Percentiles rank a stretch among this genome's conserved stretches.
These are phyloP conservation scores for Crithidia acanthocephali DNA, from an alignment of 208 protist genomes.

Conservation along the genomic window DNA sequence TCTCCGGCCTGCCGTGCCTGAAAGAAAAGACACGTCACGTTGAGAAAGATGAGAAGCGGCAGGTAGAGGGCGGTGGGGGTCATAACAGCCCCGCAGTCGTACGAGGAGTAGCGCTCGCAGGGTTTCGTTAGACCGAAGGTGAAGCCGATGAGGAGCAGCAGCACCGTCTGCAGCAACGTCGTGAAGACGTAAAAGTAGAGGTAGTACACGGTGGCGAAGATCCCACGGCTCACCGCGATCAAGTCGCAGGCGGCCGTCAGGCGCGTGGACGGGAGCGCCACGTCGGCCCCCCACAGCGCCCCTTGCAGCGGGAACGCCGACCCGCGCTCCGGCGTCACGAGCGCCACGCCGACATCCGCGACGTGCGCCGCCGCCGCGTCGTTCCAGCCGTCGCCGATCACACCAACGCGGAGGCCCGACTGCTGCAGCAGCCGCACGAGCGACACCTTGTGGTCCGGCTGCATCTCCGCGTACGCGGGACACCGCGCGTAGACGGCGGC, in stretches of 20 bases:
- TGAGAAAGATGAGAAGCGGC: neutral
- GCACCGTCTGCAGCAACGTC: slow-evolving; percentile 15
- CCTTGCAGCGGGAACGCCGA: neutral
- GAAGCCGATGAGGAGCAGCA: neutral
- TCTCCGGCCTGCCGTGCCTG: slow-evolving; percentile 6
- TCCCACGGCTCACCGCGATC: slow-evolving; percentile 12
- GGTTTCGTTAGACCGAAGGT: neutral
- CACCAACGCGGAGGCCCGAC: slow-evolving; percentile 76
- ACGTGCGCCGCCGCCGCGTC: slow-evolving; percentile 94
- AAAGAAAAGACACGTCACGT: neutral
- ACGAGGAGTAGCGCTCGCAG: neutral
- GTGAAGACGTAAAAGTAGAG: slow-evolving; percentile 16
- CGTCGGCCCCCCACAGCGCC: slow-evolving; percentile 25
- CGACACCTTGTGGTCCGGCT: slow-evolving; percentile 51
- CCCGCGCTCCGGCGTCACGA: slow-evolving; percentile 43
- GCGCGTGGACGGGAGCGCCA: slow-evolving; percentile 18
- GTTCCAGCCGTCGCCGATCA: slow-evolving; percentile 97
- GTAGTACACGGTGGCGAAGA: slow-evolving; percentile 22
- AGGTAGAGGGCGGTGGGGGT: neutral
- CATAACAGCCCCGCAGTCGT: neutral
- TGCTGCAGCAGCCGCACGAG: slow-evolving; percentile 88
- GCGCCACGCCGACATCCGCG: slow-evolving; percentile 94
- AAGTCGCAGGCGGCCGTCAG: slow-evolving; percentile 2
- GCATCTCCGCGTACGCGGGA: slow-evolving; percentile 86
- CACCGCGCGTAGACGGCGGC: slow-evolving; percentile 29